phyloP scores from a whole-genome alignment of 257 asterid species.

The Nicotiana otophora region DNA sequence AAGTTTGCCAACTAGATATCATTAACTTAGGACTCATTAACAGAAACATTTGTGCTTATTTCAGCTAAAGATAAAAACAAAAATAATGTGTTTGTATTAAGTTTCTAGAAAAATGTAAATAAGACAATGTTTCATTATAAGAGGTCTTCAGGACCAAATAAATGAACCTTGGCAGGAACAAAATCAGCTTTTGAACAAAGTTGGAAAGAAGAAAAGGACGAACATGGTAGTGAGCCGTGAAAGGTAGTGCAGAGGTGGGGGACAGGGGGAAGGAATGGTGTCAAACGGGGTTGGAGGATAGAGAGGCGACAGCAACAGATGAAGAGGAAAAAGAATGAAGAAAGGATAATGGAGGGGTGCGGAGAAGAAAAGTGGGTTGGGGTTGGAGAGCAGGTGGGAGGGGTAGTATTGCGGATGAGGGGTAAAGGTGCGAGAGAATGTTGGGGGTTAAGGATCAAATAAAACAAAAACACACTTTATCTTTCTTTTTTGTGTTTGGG shows the following conservation, averaged over 20 bases:
- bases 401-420: neutral
- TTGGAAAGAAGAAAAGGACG: neutral
- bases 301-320: neutral
- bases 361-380: neutral
- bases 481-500: conserved; percentile 1
- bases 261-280: neutral
- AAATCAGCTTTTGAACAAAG: neutral
- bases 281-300: neutral
- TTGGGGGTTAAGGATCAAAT: neutral
- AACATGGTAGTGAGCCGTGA: neutral
- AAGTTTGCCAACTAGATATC: neutral
- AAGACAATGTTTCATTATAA: neutral
- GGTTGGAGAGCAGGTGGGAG: neutral
- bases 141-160: neutral
- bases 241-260: conserved; percentile 6
- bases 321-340: neutral
- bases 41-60: neutral
- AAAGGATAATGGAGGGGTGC: neutral
- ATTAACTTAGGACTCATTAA: neutral
- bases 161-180: neutral
- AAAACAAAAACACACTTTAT: neutral
- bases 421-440: neutral
- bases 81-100: neutral
- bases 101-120: neutral
- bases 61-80: neutral